Base-by-base conservation (phyloP, 352 stramenopile species). In the Phytophthora multivora region DNA sequence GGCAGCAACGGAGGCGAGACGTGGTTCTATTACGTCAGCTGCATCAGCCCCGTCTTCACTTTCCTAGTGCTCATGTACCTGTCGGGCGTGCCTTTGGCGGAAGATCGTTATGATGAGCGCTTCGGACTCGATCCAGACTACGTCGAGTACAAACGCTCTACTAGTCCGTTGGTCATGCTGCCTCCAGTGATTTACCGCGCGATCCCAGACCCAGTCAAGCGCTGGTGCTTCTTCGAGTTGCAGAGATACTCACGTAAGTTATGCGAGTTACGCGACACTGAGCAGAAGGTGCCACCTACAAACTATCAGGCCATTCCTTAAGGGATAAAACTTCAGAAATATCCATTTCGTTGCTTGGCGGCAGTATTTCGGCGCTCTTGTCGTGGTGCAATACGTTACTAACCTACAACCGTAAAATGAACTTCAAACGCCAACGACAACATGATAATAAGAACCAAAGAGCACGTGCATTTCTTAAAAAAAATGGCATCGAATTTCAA, bases 51-150 rank as follows among this genome's bases (percentile, higher is more conserved):
- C 9, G 25, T 73, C 1, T 69, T 91, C 28, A 86, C 77, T 19
- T 79, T 82, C 51, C 43, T 83, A n/a, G 66, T 91, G 60, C 80
- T 91, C 64, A 77, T 89, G 64, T 87, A 85, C 48, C 63, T 92
- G 13, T 89, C 77, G 16, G 83, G 83, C 0, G 77, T 87, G 21
- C 83, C 83, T 23, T 65, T 92, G 60, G 75, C 80, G 5, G 83
- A 92, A 42, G 72, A 85, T 23, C 79, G 75, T 16, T 80, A 85
- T 51, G 80, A 90, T 58, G 68, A 79, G 53, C 82, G 82, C 50
- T 92, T 87, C 45, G 83, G 80, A 2, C 48, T 68, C 13, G 56
- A 86, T 18, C 56, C 75, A 10, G 55, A 69, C 43, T 92, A 92
- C 62, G 51, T 87, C 35, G 69, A 86, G 36, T 88, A 92, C 71